These are phyloP conservation scores for Penicillium sclerotiorum DNA, from an alignment of 2,329 filamentous ascomycete genomes.

Conservation along the genomic window DNA sequence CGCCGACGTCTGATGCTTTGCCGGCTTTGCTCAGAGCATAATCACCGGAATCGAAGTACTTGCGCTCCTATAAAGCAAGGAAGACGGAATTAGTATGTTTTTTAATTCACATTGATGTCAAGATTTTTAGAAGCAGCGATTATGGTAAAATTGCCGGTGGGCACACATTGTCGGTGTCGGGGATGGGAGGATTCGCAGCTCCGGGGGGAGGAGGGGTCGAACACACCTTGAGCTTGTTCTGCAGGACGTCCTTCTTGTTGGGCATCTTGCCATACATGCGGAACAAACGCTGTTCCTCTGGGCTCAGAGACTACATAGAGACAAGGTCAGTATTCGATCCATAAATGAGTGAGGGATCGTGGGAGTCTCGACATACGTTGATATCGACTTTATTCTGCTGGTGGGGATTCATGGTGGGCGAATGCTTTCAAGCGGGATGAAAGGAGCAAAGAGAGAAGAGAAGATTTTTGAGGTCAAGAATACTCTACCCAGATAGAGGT, in stretches of 20 bases:
- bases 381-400: slow-evolving; percentile 99
- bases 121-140: neutral
- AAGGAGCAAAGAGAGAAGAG: neutral
- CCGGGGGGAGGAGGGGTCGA: neutral
- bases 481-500: neutral
- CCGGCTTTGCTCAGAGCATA: slow-evolving; percentile 97
- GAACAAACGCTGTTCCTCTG: slow-evolving; percentile 95
- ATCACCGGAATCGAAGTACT: slow-evolving; percentile 96
- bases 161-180: neutral
- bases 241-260: slow-evolving; percentile 91
- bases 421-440: slow-evolving; percentile 12
- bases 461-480: neutral
- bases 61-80: slow-evolving; percentile 69
- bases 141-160: neutral
- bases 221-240: slow-evolving; percentile 87
- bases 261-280: slow-evolving; percentile 97
- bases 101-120: too few species aligned
- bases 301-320: slow-evolving; percentile 73
- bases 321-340: neutral
- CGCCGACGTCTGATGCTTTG: slow-evolving; percentile 91
- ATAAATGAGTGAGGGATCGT: neutral
- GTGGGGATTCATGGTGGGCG: slow-evolving; percentile 79
- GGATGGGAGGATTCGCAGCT: neutral
- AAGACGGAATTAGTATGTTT: neutral
- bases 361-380: slow-evolving; percentile 65